phyloP scores from a whole-genome alignment of 805 yeast genomes.

The Debaryomyces tyrocola region DNA sequence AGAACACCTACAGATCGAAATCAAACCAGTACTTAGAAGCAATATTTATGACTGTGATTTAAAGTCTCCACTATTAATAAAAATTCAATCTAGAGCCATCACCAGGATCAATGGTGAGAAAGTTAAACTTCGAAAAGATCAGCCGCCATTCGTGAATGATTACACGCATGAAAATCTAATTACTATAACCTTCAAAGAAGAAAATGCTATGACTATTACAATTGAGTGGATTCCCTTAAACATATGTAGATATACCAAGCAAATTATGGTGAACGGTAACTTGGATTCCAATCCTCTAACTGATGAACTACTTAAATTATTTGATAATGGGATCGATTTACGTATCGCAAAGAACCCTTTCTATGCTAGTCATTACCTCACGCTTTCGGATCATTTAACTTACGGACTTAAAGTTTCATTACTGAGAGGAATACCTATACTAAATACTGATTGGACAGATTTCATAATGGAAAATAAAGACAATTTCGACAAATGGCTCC shows the following conservation, averaged over 20 bases:
- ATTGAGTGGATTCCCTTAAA: conserved; percentile 23
- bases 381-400: conserved; percentile 11
- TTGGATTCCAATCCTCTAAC: not conserved
- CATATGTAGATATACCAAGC: conserved; percentile 6
- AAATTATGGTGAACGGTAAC: not conserved
- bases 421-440: conserved; percentile 28
- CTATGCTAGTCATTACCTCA: conserved; percentile 23
- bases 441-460: conserved; percentile 24
- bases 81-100: conserved; percentile 29
- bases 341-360: conserved; percentile 15
- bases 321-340: conserved; percentile 16
- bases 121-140: conserved; percentile 17
- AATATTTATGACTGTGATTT: not conserved
- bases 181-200: conserved; percentile 9
- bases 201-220: conserved; percentile 12
- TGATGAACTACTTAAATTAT: conserved; percentile 5
- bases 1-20: conserved; percentile 22
- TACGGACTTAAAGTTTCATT: conserved; percentile 21
- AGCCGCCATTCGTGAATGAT: conserved; percentile 1
- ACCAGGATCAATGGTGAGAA: conserved; percentile 26
- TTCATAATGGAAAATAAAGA: conserved; percentile 9
- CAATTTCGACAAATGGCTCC: conserved; percentile 21
- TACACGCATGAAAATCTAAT: not conserved
- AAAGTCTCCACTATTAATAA: conserved; percentile 18
- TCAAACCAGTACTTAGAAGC: conserved; percentile 9